Base-by-base conservation (phyloP, 441 rosid species). In the Adansonia gregorii region DNA sequence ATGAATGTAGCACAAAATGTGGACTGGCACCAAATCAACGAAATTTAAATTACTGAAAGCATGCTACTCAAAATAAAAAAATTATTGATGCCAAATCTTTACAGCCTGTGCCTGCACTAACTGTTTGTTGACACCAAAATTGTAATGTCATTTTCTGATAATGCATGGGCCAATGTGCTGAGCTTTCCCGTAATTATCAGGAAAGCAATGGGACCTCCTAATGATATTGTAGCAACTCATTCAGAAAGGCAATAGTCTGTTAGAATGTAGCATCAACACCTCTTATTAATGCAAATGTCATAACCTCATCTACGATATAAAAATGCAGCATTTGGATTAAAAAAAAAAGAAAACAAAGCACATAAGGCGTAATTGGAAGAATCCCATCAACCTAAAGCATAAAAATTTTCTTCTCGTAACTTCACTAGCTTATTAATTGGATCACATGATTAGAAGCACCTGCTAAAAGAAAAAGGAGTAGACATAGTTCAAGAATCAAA, bases 31-130 rank as follows among this genome's bases (percentile, higher is more conserved):
- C 6, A 73, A 43, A 43, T 19, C 4, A 12, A 43, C 9, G 15
- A 58, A 73, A 51, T 31, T 49, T 27, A 51, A 52, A 51, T 27
- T 7, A 27, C 74, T 8, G 15, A 24, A 51, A 70, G 8, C 24
- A 71, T n/a, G 49, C 31, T 35, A 71, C n/a, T n/a, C 48, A 54
- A 41, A 54, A 71, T 10, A 6, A 0, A 54, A 58, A 15, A 9
- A 15, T 46, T 27, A 14, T 2, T n/a, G 27, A 51, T 14, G 8
- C 43, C 43, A 22, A 41, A 61, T 24, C 59, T 51, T 63, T 46
- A 60, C 76, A 60, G 76, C 56, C 70, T 46, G 59, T 49, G 70
- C 71, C 31, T 74, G 70, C 9, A 49, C 55, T 46, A 74, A 24
- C 27, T 10, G 17, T 63, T 46, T 27, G 49, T 48, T n/a, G 46